Conservation (phyloP, 2,329 filamentous ascomycete species). For the Penicillium capsulatum region DNA sequence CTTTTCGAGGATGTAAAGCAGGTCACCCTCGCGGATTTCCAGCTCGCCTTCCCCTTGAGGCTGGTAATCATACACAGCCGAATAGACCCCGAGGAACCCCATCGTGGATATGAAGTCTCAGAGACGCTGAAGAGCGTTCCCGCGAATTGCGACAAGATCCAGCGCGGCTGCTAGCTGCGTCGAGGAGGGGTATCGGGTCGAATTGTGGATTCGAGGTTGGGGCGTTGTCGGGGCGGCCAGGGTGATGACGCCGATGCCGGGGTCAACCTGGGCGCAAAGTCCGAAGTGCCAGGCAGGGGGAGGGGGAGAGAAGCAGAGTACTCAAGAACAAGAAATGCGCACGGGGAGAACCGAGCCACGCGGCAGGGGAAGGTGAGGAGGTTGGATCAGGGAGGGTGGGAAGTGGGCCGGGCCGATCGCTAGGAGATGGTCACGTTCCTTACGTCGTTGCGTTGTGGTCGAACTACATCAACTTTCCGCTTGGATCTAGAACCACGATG, state of each 20-base stretch:
- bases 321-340: constrained; percentile 1
- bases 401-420: constrained; percentile 23
- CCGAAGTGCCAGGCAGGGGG: constrained; percentile 9
- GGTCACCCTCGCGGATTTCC: constrained; percentile 75
- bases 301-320: constrained; percentile 2
- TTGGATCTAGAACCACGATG: too few species aligned
- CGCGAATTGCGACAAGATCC: constrained; percentile 1
- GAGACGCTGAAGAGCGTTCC: constrained; percentile 1
- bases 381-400: constrained; percentile 21
- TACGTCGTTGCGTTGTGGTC: constrained; percentile 10
- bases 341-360: constrained; percentile 6
- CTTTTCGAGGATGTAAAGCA: constrained; percentile 86
- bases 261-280: constrained; percentile 22
- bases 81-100: constrained; percentile 90
- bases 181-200: constrained; percentile 5
- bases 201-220: constrained; percentile 9
- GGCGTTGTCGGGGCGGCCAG: constrained; percentile 12
- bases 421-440: constrained; percentile 27
- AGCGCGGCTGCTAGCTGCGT: constrained; percentile 13
- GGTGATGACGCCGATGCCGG: constrained; percentile 16
- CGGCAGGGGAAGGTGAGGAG: constrained; percentile 7
- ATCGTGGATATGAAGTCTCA: constrained; percentile 47
- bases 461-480: background rate
- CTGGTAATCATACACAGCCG: constrained; percentile 86
- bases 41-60: constrained; percentile 85